Evolutionary conservation across 73 alveolate species (phyloP).

Genomic region (Paramecium caudatum): DNA sequence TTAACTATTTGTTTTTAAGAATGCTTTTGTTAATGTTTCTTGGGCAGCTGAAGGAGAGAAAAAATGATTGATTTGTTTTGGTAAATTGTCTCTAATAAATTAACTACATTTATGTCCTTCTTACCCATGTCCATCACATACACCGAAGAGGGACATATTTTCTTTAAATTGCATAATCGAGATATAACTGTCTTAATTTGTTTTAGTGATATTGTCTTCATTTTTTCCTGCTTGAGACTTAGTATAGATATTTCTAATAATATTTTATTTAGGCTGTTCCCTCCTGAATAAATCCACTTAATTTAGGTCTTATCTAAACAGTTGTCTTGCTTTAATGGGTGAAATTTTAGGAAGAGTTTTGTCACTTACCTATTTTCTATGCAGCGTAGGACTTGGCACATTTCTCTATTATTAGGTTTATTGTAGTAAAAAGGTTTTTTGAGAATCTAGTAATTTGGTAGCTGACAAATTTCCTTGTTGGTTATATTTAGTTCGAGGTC

Average conservation of each 20-base stretch:
- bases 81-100: conserved; percentile 77
- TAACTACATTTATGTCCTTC: conserved; percentile 84
- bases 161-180: conserved; percentile 36
- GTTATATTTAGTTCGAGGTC: conserved; percentile 22
- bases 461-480: conserved; percentile 11
- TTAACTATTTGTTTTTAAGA: conserved; percentile 14
- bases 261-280: not conserved
- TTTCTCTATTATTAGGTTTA: not conserved
- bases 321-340: conserved; percentile 42
- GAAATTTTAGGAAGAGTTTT: conserved; percentile 32
- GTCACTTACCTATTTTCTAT: conserved; percentile 26
- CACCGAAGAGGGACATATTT: conserved; percentile 76
- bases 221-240: conserved; percentile 49
- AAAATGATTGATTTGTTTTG: conserved; percentile 71
- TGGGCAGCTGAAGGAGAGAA: not conserved
- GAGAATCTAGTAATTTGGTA: conserved; percentile 16
- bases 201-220: conserved; percentile 44
- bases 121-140: conserved; percentile 85
- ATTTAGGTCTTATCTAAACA: not conserved
- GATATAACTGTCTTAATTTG: conserved; percentile 67
- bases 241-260: not conserved
- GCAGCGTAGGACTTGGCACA: not conserved
- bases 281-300: conserved; percentile 37
- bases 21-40: not conserved
- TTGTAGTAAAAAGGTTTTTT: not conserved